phyloP scores from a whole-genome alignment of 73 alveolate species.

The Paramecium tetraurelia region DNA sequence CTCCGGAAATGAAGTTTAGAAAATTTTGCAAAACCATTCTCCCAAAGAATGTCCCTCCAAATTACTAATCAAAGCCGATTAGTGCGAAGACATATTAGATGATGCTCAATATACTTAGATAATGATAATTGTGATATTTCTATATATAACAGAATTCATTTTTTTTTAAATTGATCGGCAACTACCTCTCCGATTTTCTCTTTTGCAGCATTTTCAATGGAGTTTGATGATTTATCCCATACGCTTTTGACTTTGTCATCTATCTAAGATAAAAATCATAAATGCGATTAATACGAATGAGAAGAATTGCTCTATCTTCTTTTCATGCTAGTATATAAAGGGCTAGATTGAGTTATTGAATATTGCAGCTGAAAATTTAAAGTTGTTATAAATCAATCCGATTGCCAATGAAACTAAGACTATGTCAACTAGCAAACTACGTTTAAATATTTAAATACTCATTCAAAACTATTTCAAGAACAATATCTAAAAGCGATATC shows the following conservation, averaged over 20 bases:
- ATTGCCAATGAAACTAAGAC: background rate
- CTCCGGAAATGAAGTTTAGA: constrained; percentile 3
- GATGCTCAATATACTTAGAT: constrained; percentile 24
- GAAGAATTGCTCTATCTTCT: background rate
- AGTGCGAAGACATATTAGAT: constrained; percentile 33
- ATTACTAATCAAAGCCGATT: background rate
- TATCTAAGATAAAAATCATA: background rate
- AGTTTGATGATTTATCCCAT: background rate
- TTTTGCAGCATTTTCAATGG: background rate
- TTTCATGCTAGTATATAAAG: background rate
- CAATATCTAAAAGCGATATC: background rate
- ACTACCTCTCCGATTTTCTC: background rate
- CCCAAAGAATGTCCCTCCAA: constrained; percentile 29
- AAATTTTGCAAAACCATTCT: constrained; percentile 2
- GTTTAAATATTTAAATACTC: background rate
- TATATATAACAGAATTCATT: background rate
- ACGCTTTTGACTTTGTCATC: background rate
- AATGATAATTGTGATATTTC: background rate
- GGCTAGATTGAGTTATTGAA: background rate
- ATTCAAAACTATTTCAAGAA: background rate
- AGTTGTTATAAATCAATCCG: background rate
- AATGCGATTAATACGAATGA: background rate
- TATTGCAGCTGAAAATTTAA: background rate
- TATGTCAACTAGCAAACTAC: background rate
- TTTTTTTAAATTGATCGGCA: background rate